Base-by-base conservation (phyloP, 2,329 filamentous ascomycete species). In the Zarea fungicola region DNA sequence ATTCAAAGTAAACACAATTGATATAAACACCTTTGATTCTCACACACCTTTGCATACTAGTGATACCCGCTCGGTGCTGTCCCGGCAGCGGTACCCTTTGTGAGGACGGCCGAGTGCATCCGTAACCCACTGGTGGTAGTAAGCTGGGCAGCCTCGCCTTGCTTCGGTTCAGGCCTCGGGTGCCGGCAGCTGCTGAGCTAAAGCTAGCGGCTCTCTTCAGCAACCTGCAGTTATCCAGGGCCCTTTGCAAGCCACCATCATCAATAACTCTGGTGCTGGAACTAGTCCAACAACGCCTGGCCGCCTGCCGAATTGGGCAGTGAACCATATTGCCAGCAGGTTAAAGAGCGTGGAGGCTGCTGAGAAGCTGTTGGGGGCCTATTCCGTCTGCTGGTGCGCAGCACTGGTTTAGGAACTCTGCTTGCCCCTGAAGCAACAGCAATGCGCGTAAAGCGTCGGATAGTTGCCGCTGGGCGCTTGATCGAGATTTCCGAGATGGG, bases 11-110 rank as follows among this genome's bases (percentile, higher is more conserved):
- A 9, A 40, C 14, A 23, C 8, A 23, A 23, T 9, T n/a, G n/a
- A n/a, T n/a, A n/a, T n/a, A n/a, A n/a, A n/a, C n/a, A n/a, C n/a
- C n/a, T n/a, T n/a, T n/a, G 28, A 29, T 22, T 29, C 5, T 5
- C n/a, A 41, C 44, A 32, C n/a, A 48, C 44, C 44, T 48, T 21
- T 29, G 26, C 13, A 13, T 29, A 29, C 4, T 11, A 10, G 21
- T 4, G 16, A 34, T 32, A 14, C 35, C 36, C 25, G 14, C 14
- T 14, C 36, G 44, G 44, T n/a, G 32, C 28, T 28, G n/a, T 25
- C 34, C 44, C 44, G 44, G 44, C 36, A 48, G 36, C 36, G 35
- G 44, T 48, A 48, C 44, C 44, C 44, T 22, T 41, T 22, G 37
- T 39, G 40, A 35, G 29, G 28, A 35, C 39, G 25, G 16, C 40